Evolutionary conservation across 305 asterid genomes (phyloP).

Genomic region (Coffea humblotiana): DNA sequence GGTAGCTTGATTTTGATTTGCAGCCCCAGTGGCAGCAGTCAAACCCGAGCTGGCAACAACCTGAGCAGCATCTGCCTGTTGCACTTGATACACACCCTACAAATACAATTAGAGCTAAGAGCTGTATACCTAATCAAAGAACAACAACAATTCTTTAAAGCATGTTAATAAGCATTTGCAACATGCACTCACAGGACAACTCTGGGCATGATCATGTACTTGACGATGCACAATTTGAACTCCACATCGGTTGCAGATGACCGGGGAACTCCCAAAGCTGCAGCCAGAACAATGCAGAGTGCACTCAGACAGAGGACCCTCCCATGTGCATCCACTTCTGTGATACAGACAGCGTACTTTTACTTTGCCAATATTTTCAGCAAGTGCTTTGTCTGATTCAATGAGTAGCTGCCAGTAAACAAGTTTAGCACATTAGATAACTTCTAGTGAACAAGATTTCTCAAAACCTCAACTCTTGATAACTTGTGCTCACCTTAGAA

Average conservation of each 20-base stretch:
- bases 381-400: slow-evolving; percentile 69
- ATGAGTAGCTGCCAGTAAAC: slow-evolving; percentile 63
- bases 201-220: slow-evolving; percentile 89
- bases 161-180: background rate
- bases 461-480: background rate
- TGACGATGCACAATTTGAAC: slow-evolving; percentile 88
- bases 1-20: slow-evolving; percentile 41
- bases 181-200: slow-evolving; percentile 69
- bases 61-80: slow-evolving; percentile 42
- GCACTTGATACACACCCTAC: slow-evolving; percentile 71
- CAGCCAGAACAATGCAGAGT: slow-evolving; percentile 72
- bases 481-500: slow-evolving; percentile 58
- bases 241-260: slow-evolving; percentile 88
- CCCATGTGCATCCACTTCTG: slow-evolving; percentile 96
- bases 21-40: slow-evolving; percentile 37
- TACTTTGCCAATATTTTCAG: slow-evolving; percentile 81
- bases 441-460: slow-evolving; percentile 20
- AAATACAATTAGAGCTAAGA: slow-evolving; percentile 13
- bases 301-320: slow-evolving; percentile 77
- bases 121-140: background rate
- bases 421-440: slow-evolving; percentile 18
- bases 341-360: slow-evolving; percentile 82
- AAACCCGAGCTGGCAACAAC: slow-evolving; percentile 43
- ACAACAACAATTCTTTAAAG: background rate
- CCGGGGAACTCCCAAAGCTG: slow-evolving; percentile 80